Conservation (phyloP, 2,329 filamentous ascomycete species). For the Salinomyces thailandicus region DNA sequence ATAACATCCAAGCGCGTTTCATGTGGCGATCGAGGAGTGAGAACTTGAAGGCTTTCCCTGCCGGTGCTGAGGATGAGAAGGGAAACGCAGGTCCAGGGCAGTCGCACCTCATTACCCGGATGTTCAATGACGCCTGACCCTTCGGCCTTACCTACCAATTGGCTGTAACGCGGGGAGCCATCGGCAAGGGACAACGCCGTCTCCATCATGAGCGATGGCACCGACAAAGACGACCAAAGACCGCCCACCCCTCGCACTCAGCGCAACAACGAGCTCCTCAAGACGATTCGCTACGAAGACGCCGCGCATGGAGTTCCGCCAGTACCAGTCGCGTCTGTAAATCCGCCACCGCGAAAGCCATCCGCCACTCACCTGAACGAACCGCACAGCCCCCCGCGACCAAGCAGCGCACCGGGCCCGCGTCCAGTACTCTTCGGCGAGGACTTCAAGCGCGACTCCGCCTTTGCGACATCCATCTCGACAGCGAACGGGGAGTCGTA, state of each 20-base stretch:
- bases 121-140: too few relatives aligned
- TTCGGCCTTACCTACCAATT: too few relatives aligned
- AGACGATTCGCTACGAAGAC: constrained; percentile 14
- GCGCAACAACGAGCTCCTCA: constrained; percentile 3
- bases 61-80: too few relatives aligned
- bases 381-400: background rate
- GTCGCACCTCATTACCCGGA: too few relatives aligned
- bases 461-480: constrained; percentile 20
- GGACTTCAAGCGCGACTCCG: constrained; percentile 27
- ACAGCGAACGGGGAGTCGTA: constrained; percentile 9
- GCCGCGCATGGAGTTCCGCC: constrained; percentile 8
- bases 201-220: constrained; percentile 6
- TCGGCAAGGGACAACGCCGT: background rate
- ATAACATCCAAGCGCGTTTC: too few relatives aligned
- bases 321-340: constrained; percentile 6
- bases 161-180: too few relatives aligned
- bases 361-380: background rate
- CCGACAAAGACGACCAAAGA: constrained; percentile 1
- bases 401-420: constrained; percentile 6
- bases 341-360: constrained; percentile 4
- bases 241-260: constrained; percentile 5
- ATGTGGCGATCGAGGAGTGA: too few relatives aligned
- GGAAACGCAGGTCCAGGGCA: too few relatives aligned
- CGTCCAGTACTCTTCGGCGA: constrained; percentile 3
- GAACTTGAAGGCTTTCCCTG: too few relatives aligned